Evolutionary conservation across 1,284 basidiomycete genomes (phyloP).

Genomic region (Sporisorium scitamineum): DNA sequence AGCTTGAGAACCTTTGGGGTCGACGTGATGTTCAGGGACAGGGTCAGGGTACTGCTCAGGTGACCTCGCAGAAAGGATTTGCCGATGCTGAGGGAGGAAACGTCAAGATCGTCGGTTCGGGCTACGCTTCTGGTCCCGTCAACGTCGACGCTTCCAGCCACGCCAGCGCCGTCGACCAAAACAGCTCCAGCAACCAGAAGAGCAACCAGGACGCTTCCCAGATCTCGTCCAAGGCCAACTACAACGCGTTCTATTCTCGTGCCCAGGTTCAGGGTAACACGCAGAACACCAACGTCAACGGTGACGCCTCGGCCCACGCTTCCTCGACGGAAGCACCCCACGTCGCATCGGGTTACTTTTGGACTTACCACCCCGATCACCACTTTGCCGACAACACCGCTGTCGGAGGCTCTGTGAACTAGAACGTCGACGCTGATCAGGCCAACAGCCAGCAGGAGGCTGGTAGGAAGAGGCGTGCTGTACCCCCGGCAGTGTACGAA

Average conservation of each 20-base stretch:
- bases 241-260: constrained; percentile 18
- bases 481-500: constrained; percentile 17
- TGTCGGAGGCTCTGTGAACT: constrained; percentile 15
- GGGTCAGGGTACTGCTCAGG: constrained; percentile 28
- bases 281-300: constrained; percentile 18
- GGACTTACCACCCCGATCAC: constrained; percentile 33
- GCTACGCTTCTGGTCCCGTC: constrained; percentile 20
- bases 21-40: constrained; percentile 30
- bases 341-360: constrained; percentile 27
- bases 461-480: constrained; percentile 14
- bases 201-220: constrained; percentile 31
- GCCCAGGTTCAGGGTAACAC: constrained; percentile 28
- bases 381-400: constrained; percentile 14
- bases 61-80: constrained; percentile 28
- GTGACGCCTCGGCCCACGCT: constrained; percentile 21
- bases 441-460: constrained; percentile 27
- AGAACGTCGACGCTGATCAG: constrained; percentile 26
- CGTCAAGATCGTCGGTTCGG: constrained; percentile 21
- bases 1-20: constrained; percentile 25
- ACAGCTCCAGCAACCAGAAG: constrained; percentile 25
- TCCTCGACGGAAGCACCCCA: neutral
- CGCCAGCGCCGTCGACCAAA: constrained; percentile 27
- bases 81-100: constrained; percentile 30
- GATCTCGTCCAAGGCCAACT: constrained; percentile 17
- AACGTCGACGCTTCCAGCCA: constrained; percentile 30